Conservation (phyloP, 2,329 filamentous ascomycete genomes). For the Aspergillus oerlinghausenensis region DNA sequence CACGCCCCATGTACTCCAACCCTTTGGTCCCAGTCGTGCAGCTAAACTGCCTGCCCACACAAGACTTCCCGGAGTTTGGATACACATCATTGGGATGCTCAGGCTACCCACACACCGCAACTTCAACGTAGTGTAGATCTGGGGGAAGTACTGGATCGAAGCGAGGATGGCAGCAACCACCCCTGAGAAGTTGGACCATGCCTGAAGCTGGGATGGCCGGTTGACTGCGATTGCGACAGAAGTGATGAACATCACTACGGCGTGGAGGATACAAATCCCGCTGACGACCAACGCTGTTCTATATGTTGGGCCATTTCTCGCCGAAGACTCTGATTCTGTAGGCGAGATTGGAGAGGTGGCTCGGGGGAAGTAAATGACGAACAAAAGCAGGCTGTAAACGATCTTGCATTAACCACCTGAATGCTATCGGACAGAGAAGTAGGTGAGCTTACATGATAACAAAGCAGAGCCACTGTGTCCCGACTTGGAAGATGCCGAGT, state of each 20-base stretch:
- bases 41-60: constrained; percentile 84
- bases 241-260: constrained; percentile 60
- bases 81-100: constrained; percentile 96
- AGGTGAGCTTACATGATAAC: constrained; percentile 68
- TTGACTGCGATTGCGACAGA: constrained; percentile 64
- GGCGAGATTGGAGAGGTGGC: constrained; percentile 48
- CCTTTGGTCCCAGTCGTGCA: constrained; percentile 69
- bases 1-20: constrained; percentile 95
- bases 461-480: constrained; percentile 88
- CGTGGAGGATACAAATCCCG: constrained; percentile 67
- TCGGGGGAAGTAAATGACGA: constrained; percentile 86
- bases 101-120: constrained; percentile 84
- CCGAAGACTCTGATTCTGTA: constrained; percentile 31
- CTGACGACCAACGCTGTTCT: constrained; percentile 75
- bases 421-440: neutral
- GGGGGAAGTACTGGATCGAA: constrained; percentile 86
- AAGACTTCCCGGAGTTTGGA: constrained; percentile 90
- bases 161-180: constrained; percentile 73
- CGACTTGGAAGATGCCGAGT: constrained; percentile 85
- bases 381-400: constrained; percentile 71
- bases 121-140: constrained; percentile 86
- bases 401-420: neutral
- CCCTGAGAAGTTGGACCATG: constrained; percentile 83
- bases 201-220: constrained; percentile 59
- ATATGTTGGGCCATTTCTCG: constrained; percentile 58